phyloP scores from a whole-genome alignment of 805 yeast genomes.

The Cyberlindnera americana region DNA sequence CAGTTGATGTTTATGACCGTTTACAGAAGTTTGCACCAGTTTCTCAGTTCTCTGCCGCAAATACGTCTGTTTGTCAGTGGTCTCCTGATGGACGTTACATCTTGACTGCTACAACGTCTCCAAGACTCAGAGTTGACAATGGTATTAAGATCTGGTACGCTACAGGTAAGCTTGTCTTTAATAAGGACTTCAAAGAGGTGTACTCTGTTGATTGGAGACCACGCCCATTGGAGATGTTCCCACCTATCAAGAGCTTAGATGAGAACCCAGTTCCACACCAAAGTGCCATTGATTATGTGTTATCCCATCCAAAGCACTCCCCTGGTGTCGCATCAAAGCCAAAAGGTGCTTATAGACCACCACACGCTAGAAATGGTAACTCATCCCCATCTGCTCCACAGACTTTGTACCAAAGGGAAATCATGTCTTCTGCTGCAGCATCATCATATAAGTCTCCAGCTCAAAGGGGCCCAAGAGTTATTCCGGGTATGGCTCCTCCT shows the following conservation, averaged over 20 bases:
- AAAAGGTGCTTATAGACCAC: conserved; percentile 93
- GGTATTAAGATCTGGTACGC: conserved; percentile 93
- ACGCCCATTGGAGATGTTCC: conserved; percentile 32
- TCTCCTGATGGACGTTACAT: conserved; percentile 94
- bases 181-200: conserved; percentile 78
- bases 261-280: conserved; percentile 66
- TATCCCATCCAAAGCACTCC: conserved; percentile 34
- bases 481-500: conserved; percentile 57
- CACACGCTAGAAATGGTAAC: conserved; percentile 70
- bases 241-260: conserved; percentile 35
- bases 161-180: conserved; percentile 74
- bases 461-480: conserved; percentile 37
- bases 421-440: conserved; percentile 26
- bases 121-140: conserved; percentile 94
- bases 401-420: conserved; percentile 57
- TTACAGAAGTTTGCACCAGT: conserved; percentile 78
- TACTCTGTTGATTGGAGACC: conserved; percentile 84
- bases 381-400: conserved; percentile 35
- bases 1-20: conserved; percentile 92
- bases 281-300: conserved; percentile 57
- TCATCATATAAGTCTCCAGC: conserved; percentile 24
- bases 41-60: conserved; percentile 82
- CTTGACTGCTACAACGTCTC: conserved; percentile 94
- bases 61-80: conserved; percentile 97
- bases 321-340: conserved; percentile 47